phyloP scores from a whole-genome alignment of 2,329 filamentous ascomycete genomes.

The Karstenula rhodostoma region DNA sequence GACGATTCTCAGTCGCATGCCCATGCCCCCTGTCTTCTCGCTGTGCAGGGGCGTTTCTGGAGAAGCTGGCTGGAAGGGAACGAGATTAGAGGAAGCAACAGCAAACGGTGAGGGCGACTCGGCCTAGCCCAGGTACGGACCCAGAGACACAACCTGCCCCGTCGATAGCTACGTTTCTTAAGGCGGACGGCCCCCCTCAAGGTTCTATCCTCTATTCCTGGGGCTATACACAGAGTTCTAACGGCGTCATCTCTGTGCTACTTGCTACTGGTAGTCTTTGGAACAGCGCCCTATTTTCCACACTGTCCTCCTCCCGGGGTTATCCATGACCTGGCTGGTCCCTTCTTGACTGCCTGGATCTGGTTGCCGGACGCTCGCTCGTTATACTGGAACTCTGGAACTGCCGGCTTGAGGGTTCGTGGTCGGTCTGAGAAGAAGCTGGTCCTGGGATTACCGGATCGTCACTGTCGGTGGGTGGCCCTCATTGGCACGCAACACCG shows the following conservation, averaged over 20 bases:
- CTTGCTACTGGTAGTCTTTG: neutral
- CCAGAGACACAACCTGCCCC: neutral
- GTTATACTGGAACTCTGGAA: neutral
- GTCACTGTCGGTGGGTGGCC: neutral
- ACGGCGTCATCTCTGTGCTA: neutral
- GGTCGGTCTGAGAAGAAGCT: no score
- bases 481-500: neutral
- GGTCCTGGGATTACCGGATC: neutral
- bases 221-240: neutral
- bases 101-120: constrained; percentile 8
- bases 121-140: neutral
- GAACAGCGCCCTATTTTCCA: neutral
- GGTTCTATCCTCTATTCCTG: neutral
- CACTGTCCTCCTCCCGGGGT: neutral
- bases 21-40: neutral
- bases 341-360: neutral
- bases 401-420: neutral
- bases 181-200: constrained; percentile 5
- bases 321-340: neutral
- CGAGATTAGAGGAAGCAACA: neutral
- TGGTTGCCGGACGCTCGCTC: neutral
- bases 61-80: neutral
- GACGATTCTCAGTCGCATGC: neutral
- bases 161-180: constrained; percentile 15
- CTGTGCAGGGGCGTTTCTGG: neutral